Base-by-base conservation (phyloP, 176 grass and related monocot genomes). In the Microstegium vimineum region DNA sequence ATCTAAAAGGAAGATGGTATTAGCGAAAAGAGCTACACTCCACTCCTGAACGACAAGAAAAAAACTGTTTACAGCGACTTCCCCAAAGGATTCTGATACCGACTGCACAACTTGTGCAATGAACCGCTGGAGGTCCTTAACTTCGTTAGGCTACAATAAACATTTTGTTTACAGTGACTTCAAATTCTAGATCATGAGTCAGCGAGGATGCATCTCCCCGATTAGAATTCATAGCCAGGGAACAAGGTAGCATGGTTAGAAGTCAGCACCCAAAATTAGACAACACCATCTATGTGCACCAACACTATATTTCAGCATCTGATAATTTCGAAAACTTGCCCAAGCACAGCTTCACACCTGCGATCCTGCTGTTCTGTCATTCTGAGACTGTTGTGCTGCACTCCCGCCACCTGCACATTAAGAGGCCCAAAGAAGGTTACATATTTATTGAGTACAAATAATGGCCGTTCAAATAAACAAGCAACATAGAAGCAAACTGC, bases 221-320 rank as follows among this genome's bases (percentile, higher is more conserved):
- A 52, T 46, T 35, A 62, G 15, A 85, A 49, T 73, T 61, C 59
- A 62, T 40, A 66, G 66, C 77, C 88, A 78, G 36, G 14, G 17
- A 38, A 72, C 45, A 65, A 83, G 59, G 66, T 90, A 77, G 35
- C 22, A 65, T 73, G 59, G 79, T 86, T 86, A 90, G 79, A 86
- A 32, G 65, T 86, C 38, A 62, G 49, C 67, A 63, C 66, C 45
- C 67, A 47, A 67, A 82, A 79, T 35, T 67, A 78, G 49, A 18
- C 35, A 66, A 59, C 22, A 57, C 35, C 59, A 78, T 82, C n/a
- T 61, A 67, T 86, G 66, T 81, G 83, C 72, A 70, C 20, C 64
- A 72, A 35, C 66, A 59, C 60, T 57, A 56, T 22, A 72, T 37
- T 79, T 83, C 23, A 37, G 74, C 30, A 79, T 30, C 36, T 33